These are phyloP conservation scores for Juncus effusus DNA, from an alignment of 176 grass and related monocot species.

Conservation along the genomic window DNA sequence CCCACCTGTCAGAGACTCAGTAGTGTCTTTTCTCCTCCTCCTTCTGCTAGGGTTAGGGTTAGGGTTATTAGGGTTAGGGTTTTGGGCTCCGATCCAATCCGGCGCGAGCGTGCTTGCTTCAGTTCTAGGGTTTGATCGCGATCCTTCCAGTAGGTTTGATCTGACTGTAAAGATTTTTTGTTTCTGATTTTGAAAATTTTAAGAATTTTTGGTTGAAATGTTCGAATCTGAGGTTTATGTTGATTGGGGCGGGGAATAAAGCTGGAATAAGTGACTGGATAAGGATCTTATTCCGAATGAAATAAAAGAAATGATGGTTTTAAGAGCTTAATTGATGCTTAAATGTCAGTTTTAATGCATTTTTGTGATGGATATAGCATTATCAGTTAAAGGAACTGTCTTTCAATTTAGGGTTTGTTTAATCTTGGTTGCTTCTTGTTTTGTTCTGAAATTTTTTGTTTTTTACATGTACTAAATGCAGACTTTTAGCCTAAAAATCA, in stretches of 20 bases:
- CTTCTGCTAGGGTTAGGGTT: slow-evolving; percentile 3
- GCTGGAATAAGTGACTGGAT: background rate
- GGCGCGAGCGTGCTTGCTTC: background rate
- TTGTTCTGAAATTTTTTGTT: too few species aligned
- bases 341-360: too few species aligned
- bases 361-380: too few species aligned
- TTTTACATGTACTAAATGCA: too few species aligned
- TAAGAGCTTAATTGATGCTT: too few species aligned
- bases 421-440: too few species aligned
- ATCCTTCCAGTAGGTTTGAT: slow-evolving; percentile 17
- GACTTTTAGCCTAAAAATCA: too few species aligned
- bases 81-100: background rate
- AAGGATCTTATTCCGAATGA: too few species aligned
- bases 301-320: too few species aligned
- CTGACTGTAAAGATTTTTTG: background rate
- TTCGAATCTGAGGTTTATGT: too few species aligned
- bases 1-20: slow-evolving; percentile 1
- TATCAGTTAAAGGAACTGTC: too few species aligned
- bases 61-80: slow-evolving; percentile 11
- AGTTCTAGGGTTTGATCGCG: slow-evolving; percentile 1
- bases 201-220: background rate
- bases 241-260: background rate
- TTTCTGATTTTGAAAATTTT: background rate
- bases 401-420: too few species aligned
- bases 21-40: background rate